Conservation (phyloP, 2,329 filamentous ascomycete genomes). For the Pyrenophora teres region DNA sequence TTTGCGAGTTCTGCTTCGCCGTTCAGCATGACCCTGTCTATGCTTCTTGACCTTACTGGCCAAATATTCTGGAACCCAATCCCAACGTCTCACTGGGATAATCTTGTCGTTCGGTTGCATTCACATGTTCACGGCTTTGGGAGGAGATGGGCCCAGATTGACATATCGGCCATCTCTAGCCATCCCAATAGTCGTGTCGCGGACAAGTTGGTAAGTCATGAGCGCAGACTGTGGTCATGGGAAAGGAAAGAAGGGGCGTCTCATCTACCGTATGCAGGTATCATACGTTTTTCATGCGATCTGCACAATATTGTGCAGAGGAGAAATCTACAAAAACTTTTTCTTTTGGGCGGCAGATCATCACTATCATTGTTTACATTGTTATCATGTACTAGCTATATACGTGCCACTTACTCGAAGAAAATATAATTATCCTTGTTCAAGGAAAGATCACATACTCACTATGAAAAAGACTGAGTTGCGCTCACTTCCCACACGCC, state of each 20-base stretch:
- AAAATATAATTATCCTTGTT: no score
- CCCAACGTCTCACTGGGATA: no score
- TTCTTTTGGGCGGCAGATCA: not conserved
- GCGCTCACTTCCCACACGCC: not conserved
- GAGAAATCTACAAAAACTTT: not conserved
- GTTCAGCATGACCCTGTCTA: not conserved
- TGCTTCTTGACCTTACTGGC: no score
- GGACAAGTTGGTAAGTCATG: not conserved
- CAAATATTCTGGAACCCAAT: no score
- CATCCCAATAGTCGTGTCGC: slow-evolving; percentile 7
- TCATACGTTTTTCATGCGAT: not conserved
- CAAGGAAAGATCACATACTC: no score
- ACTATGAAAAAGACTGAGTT: no score
- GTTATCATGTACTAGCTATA: no score
- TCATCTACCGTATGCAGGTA: not conserved
- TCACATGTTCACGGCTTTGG: not conserved
- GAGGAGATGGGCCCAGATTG: not conserved
- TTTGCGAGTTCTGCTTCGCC: not conserved
- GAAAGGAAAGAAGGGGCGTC: not conserved
- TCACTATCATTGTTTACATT: no score
- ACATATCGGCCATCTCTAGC: not conserved
- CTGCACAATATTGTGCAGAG: not conserved
- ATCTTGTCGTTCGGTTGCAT: not conserved
- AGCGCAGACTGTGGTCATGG: not conserved
- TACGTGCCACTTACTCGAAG: no score